Evolutionary conservation across 2,329 filamentous ascomycete genomes (phyloP).

Genomic region (Apiospora pterosperma): DNA sequence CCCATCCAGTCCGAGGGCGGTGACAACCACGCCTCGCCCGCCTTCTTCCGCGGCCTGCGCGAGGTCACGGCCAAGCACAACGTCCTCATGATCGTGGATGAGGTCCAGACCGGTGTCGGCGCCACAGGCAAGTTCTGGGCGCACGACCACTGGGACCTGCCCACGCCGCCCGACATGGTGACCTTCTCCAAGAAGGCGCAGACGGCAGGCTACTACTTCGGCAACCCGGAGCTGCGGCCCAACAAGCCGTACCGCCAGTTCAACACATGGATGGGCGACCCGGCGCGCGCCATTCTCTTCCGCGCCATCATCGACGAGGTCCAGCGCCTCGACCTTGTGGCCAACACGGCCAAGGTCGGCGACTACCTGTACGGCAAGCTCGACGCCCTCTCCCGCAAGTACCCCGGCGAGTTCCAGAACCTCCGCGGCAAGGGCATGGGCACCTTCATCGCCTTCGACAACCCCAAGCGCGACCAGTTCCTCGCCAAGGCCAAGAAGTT

Average conservation of each 20-base stretch:
- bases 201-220: conserved; percentile 89
- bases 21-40: conserved; percentile 87
- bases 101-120: conserved; percentile 90
- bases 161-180: conserved; percentile 82
- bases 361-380: conserved; percentile 74
- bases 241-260: conserved; percentile 96
- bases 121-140: conserved; percentile 96
- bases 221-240: conserved; percentile 73
- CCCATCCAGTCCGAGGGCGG: conserved; percentile 92
- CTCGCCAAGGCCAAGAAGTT: conserved; percentile 73
- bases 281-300: conserved; percentile 80
- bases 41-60: conserved; percentile 83
- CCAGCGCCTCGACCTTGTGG: conserved; percentile 70
- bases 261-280: conserved; percentile 98
- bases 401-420: conserved; percentile 76
- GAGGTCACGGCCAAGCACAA: conserved; percentile 73
- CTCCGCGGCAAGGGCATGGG: conserved; percentile 83
- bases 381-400: conserved; percentile 62
- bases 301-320: conserved; percentile 82
- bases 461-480: conserved; percentile 74
- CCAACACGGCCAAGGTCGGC: conserved; percentile 73
- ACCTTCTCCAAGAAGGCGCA: conserved; percentile 96
- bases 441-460: conserved; percentile 92
- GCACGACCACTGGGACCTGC: conserved; percentile 88
- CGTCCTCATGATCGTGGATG: conserved; percentile 85